These are phyloP conservation scores for Mycena belliarum DNA, from an alignment of 768 basidiomycete species.

Conservation along the genomic window DNA sequence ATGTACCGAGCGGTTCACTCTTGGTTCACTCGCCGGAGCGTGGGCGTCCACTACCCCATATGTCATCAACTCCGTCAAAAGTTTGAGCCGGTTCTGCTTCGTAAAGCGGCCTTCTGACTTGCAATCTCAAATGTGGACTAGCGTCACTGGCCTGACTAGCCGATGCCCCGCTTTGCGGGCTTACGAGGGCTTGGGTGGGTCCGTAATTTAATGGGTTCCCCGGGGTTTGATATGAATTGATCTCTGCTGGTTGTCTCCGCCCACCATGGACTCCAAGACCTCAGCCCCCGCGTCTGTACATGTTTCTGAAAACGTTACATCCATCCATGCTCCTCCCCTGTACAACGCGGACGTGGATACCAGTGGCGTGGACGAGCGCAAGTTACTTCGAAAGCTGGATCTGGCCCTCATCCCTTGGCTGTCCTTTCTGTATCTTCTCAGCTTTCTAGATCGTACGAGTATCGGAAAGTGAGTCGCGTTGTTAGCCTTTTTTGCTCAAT, in stretches of 20 bases:
- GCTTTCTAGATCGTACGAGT: constrained; percentile 48
- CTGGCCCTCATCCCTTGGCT: constrained; percentile 68
- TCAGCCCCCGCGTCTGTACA: constrained; percentile 21
- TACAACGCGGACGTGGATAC: constrained; percentile 57
- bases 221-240: constrained; percentile 9
- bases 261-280: constrained; percentile 17
- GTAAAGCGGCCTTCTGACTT: constrained; percentile 14
- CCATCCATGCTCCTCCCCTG: constrained; percentile 28
- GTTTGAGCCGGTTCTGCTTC: neutral
- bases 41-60: constrained; percentile 12
- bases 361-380: constrained; percentile 65
- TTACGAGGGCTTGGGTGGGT: too few species aligned
- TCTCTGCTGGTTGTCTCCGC: neutral
- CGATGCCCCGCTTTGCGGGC: neutral
- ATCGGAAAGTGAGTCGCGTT: constrained; percentile 47
- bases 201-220: constrained; percentile 4
- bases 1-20: too few species aligned
- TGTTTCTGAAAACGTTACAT: constrained; percentile 33
- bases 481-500: constrained; percentile 20
- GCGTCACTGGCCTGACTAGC: too few species aligned
- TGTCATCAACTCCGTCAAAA: neutral
- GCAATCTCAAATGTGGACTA: neutral
- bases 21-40: too few species aligned
- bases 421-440: constrained; percentile 73
- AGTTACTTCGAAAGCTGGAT: constrained; percentile 71